These are phyloP conservation scores for Cryptosporidium viatorum DNA, from an alignment of 169 alveolate genomes.

Conservation along the genomic window DNA sequence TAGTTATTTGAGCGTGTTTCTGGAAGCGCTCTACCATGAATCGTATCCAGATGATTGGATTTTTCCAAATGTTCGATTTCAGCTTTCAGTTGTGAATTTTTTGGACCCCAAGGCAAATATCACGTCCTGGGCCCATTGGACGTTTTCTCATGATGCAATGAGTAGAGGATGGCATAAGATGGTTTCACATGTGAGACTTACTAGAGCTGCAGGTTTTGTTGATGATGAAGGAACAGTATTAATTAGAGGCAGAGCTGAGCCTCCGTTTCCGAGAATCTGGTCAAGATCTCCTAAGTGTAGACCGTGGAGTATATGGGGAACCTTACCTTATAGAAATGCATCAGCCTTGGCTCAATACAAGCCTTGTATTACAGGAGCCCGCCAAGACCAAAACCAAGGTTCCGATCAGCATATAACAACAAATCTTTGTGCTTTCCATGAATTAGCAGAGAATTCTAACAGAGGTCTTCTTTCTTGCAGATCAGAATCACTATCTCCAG, in stretches of 20 bases:
- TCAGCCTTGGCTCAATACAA: conserved; percentile 40
- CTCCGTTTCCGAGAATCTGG: conserved; percentile 89
- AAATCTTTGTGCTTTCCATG: conserved; percentile 49
- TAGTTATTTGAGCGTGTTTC: conserved; percentile 88
- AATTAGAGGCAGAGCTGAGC: conserved; percentile 91
- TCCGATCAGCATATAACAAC: not conserved
- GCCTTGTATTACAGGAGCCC: conserved; percentile 19
- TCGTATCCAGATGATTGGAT: conserved; percentile 93
- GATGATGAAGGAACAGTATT: conserved; percentile 91
- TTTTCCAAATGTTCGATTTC: conserved; percentile 91
- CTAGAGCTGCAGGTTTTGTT: conserved; percentile 88
- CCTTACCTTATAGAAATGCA: conserved; percentile 78
- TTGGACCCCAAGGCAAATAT: conserved; percentile 89
- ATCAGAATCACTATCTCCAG: conserved; percentile 46
- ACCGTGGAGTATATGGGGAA: conserved; percentile 89
- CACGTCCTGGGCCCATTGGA: conserved; percentile 93
- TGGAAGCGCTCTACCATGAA: conserved; percentile 90
- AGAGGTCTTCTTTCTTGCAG: not conserved
- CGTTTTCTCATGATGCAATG: conserved; percentile 89
- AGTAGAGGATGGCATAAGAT: conserved; percentile 93
- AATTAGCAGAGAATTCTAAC: conserved; percentile 52
- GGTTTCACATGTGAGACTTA: conserved; percentile 89
- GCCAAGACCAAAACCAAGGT: conserved; percentile 5
- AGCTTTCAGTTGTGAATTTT: conserved; percentile 89
- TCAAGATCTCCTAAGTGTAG: conserved; percentile 85